Conservation (phyloP, 805 yeast genomes). For the Komagataella mondaviorum region DNA sequence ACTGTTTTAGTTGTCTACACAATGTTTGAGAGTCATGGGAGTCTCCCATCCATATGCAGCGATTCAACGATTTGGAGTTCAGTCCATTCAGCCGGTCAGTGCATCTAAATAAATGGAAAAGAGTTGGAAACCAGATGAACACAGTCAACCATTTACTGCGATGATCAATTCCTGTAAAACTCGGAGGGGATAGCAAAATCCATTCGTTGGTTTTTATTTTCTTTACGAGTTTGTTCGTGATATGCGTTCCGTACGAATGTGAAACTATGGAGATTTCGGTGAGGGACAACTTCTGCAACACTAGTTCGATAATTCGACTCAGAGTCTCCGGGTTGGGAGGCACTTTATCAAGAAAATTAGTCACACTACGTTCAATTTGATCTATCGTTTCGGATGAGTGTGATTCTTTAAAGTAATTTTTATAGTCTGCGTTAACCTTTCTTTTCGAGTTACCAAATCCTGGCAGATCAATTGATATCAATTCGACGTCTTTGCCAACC, state of each 20-base stretch:
- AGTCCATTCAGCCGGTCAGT: constrained; percentile 54
- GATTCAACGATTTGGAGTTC: constrained; percentile 41
- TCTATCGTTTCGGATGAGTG: not conserved
- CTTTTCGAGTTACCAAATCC: constrained; percentile 62
- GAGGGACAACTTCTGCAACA: constrained; percentile 22
- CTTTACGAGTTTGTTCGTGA: constrained; percentile 25
- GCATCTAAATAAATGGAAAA: constrained; percentile 42
- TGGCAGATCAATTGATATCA: constrained; percentile 69
- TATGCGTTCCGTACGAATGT: constrained; percentile 47
- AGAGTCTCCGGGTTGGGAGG: not conserved
- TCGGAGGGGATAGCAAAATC: constrained; percentile 34
- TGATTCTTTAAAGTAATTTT: not conserved
- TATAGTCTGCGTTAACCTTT: not conserved
- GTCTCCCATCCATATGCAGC: constrained; percentile 16
- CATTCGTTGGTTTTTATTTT: constrained; percentile 27
- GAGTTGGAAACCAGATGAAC: constrained; percentile 24
- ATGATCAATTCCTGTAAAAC: constrained; percentile 4
- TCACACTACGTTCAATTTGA: constrained; percentile 10
- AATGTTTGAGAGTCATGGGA: constrained; percentile 8
- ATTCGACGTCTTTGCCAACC: constrained; percentile 47
- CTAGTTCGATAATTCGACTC: constrained; percentile 22
- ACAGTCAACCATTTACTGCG: constrained; percentile 11
- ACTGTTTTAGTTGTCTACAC: constrained; percentile 38
- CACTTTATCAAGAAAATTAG: constrained; percentile 3
- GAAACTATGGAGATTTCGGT: constrained; percentile 32